phyloP scores from a whole-genome alignment of 2,329 filamentous ascomycete genomes.

The Immersiporthe knoxdaviesiana region DNA sequence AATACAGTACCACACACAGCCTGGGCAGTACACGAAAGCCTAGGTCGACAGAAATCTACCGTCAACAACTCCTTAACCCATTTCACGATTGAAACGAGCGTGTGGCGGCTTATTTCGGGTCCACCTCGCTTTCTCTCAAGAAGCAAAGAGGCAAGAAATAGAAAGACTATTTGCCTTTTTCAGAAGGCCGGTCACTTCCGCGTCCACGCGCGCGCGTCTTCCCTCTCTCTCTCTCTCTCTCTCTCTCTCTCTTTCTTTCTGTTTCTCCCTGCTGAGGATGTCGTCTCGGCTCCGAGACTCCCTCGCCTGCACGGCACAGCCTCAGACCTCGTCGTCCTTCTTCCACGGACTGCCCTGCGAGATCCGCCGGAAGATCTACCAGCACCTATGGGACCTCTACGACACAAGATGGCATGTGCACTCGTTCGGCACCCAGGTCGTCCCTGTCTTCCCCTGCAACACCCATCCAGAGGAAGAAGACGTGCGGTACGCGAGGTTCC shows the following conservation, averaged over 20 bases:
- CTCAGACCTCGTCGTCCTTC: conserved; percentile 45
- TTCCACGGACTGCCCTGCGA: conserved; percentile 37
- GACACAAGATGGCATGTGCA: conserved; percentile 33
- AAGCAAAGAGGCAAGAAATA: neutral
- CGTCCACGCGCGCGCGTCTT: no score
- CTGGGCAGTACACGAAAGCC: conserved; percentile 12
- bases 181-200: neutral
- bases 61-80: neutral
- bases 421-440: conserved; percentile 7
- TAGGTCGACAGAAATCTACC: neutral
- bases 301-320: conserved; percentile 45
- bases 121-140: neutral
- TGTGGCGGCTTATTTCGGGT: neutral
- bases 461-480: conserved; percentile 29
- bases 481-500: conserved; percentile 23
- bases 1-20: no score
- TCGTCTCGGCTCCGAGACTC: conserved; percentile 38
- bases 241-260: no score
- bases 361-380: conserved; percentile 39
- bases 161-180: neutral
- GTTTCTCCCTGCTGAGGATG: conserved; percentile 10
- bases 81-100: neutral
- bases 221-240: no score
- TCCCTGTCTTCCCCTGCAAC: conserved; percentile 31
- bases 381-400: conserved; percentile 34